Conservation (phyloP, 2,329 filamentous ascomycete genomes). For the Fulvia fulva region DNA sequence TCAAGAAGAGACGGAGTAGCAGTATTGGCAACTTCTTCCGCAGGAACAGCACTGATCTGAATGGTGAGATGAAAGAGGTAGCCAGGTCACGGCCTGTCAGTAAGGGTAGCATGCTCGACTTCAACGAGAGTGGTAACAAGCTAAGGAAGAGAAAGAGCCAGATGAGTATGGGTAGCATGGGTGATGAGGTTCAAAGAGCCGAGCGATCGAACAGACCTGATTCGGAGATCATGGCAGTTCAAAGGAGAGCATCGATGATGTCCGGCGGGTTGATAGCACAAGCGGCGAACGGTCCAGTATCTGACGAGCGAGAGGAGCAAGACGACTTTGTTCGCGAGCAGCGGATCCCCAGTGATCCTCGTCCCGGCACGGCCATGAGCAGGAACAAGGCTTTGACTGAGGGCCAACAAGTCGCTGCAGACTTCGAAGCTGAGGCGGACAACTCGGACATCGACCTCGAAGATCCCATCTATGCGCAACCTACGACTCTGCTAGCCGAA, state of each 20-base stretch:
- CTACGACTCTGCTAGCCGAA: slow-evolving; percentile 88
- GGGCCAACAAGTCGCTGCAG: slow-evolving; percentile 40
- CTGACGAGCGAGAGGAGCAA: slow-evolving; percentile 25
- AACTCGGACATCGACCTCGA: slow-evolving; percentile 37
- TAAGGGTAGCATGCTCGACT: slow-evolving; percentile 30
- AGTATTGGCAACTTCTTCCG: slow-evolving; percentile 30
- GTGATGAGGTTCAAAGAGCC: slow-evolving; percentile 22
- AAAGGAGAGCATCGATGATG: slow-evolving; percentile 4
- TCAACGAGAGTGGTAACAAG: slow-evolving; percentile 32
- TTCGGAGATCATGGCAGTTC: slow-evolving; percentile 12
- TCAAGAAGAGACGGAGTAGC: slow-evolving; percentile 28
- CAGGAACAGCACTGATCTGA: slow-evolving; percentile 32
- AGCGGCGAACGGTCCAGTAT: slow-evolving; percentile 33
- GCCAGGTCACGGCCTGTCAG: slow-evolving; percentile 17
- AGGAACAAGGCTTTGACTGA: slow-evolving; percentile 22
- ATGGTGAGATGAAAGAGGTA: slow-evolving; percentile 34
- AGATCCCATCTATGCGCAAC: slow-evolving; percentile 62
- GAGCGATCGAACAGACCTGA: slow-evolving; percentile 13
- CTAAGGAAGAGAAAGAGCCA: slow-evolving; percentile 33
- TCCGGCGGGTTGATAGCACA: slow-evolving; percentile 22
- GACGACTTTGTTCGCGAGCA: slow-evolving; percentile 1
- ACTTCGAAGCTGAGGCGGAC: slow-evolving; percentile 44
- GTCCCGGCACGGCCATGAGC: slow-evolving; percentile 12
- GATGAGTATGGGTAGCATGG: slow-evolving; percentile 28
- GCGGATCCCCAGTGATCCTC: slow-evolving; percentile 11